Evolutionary conservation across 2,329 filamentous ascomycete genomes (phyloP).

Genomic region (Alternaria tenuissima): DNA sequence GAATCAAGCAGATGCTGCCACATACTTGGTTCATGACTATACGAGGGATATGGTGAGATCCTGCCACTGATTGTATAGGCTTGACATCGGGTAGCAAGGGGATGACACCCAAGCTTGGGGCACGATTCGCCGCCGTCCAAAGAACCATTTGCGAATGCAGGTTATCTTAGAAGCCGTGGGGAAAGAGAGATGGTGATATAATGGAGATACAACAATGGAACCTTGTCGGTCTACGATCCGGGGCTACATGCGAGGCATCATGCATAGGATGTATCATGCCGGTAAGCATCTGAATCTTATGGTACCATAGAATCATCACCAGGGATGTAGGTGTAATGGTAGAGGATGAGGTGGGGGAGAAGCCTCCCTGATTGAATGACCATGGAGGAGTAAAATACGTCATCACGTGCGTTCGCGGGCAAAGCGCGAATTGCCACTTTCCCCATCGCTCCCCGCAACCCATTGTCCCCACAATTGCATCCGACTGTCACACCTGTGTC

Average conservation of each 20-base stretch:
- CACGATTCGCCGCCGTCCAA: too few species aligned
- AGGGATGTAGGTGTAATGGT: background rate
- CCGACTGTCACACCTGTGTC: background rate
- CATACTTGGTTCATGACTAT: background rate
- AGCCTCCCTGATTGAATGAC: background rate
- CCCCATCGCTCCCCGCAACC: background rate
- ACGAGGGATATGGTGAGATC: background rate
- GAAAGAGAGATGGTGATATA: background rate
- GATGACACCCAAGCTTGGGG: too few species aligned
- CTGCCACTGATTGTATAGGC: background rate
- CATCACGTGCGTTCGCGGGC: slow-evolving; percentile 21
- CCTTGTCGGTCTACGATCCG: background rate
- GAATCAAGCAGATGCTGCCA: too few species aligned
- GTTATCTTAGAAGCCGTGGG: too few species aligned
- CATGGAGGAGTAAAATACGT: slow-evolving; percentile 2
- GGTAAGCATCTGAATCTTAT: background rate
- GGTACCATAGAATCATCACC: background rate
- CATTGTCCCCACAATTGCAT: background rate
- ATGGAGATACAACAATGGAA: background rate
- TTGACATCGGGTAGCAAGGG: background rate
- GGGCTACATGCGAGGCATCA: background rate
- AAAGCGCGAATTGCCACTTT: slow-evolving; percentile 5
- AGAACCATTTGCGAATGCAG: too few species aligned
- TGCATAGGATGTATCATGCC: background rate
- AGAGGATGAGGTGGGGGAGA: background rate